phyloP scores from a whole-genome alignment of 345 rosid species.

The Triadica sebifera region DNA sequence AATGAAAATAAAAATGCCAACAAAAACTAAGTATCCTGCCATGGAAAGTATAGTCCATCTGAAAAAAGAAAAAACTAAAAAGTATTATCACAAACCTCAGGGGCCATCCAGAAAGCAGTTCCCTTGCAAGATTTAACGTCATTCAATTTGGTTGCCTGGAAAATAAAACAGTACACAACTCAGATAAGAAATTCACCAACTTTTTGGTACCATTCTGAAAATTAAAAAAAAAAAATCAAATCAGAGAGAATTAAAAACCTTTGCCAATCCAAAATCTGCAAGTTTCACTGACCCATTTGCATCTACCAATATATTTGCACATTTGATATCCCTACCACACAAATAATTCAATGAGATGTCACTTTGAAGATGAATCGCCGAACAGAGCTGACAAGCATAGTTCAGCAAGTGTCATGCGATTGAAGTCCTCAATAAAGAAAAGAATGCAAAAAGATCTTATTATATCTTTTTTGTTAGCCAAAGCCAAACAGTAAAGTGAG shows the following conservation, averaged over 20 bases:
- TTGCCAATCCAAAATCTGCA: conserved; percentile 96
- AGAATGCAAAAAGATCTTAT: not conserved
- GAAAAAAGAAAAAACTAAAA: too few species aligned
- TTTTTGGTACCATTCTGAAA: too few species aligned
- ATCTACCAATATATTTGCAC: conserved; percentile 86
- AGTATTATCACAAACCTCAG: not conserved
- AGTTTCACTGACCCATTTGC: conserved; percentile 78
- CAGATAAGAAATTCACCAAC: too few species aligned
- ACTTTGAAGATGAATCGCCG: too few species aligned
- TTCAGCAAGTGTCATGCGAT: not conserved
- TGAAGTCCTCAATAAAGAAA: not conserved
- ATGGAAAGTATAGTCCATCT: too few species aligned
- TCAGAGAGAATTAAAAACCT: conserved; percentile 43
- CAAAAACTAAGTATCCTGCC: too few species aligned
- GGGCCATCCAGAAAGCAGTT: not conserved
- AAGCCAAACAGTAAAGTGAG: not conserved
- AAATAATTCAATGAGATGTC: conserved; percentile 20
- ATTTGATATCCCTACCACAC: conserved; percentile 75
- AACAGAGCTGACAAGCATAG: not conserved
- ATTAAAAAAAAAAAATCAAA: not conserved
- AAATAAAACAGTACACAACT: too few species aligned
- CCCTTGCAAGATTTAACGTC: not conserved
- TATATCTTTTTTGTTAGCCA: not conserved
- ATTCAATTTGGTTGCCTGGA: too few species aligned
- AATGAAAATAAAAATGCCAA: too few species aligned